Evolutionary conservation across 1,139 yeast species (phyloP), one percentile per base, ranked within the genome.

Genomic region (Kazachstania sp.): DNA sequence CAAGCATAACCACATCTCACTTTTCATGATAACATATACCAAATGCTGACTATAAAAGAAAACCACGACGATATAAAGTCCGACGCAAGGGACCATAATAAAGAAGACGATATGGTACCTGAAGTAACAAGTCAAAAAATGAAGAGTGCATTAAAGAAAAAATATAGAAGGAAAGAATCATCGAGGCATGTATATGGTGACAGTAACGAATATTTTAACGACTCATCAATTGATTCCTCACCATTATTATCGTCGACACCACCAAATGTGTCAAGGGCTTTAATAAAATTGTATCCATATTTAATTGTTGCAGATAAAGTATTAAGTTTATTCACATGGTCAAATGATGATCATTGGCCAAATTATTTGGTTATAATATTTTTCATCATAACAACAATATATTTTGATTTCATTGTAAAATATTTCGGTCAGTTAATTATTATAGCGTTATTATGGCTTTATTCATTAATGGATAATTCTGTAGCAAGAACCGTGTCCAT

Each of bases 191-290:
- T 54, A 3, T 51, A 51, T 37, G 54, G 82, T 36, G 80, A 81
- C 54, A 83, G 77, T 30, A 32, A 16, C 3, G 42, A 38, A 4
- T 37, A 46, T 37, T 39, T 37, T 20, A 32, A 32, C 28, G 46
- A 45, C 32, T 37, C 45, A 37, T 29, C 54, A 45, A 39, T 63
- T 16, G 62, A 59, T 16, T 64, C 68, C 8, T 82, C 90, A 2
- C 95, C 95, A 1, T 70, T 84, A 50, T 70, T 84, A 45, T 77
- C 85, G 1, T 80, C 87, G 1, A 92, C 98, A 0, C 97, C 98
- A 0, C 95, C 96, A 4, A 80, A 90, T 0, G 90, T 92, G 13
- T 83, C 96, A 29, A 86, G 85, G 57, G 85, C 94, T 5, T 72
- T 92, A 47, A 77, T 88, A 42, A 77, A 80, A 53, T 79, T 95